Evolutionary conservation across 345 rosid species (phyloP).

Genomic region (Corchorus olitorius): DNA sequence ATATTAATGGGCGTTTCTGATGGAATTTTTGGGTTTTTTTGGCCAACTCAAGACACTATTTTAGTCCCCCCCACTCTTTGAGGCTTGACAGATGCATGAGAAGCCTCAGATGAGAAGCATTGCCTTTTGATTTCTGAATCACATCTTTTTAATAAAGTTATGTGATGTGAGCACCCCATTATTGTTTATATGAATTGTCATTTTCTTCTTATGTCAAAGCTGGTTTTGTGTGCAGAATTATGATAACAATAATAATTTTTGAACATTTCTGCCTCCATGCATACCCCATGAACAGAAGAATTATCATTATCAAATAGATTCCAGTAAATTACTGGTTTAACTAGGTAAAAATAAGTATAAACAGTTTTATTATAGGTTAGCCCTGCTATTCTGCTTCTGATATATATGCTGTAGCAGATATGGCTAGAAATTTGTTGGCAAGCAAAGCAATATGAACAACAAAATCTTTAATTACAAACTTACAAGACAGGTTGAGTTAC

Average conservation of each 20-base stretch:
- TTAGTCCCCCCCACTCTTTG: conserved; percentile 8
- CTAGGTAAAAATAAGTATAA: not conserved
- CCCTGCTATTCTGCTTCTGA: not conserved
- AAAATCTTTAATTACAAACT: not conserved
- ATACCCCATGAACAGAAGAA: not conserved
- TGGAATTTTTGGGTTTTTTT: conserved; percentile 3
- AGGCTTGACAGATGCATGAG: not conserved
- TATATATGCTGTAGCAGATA: not conserved
- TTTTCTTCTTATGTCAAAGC: conserved; percentile 18
- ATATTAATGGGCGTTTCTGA: not conserved
- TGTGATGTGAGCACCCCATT: conserved; percentile 13
- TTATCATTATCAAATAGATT: not conserved
- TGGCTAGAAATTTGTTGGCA: not conserved
- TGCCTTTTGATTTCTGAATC: not conserved
- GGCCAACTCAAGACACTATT: conserved; percentile 5
- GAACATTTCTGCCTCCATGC: not conserved
- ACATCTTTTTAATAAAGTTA: not conserved
- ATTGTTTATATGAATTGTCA: conserved; percentile 8
- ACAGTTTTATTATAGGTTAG: not conserved
- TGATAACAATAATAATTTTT: not conserved
- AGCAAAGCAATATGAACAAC: not conserved
- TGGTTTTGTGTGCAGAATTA: conserved; percentile 1
- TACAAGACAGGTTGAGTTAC: not conserved
- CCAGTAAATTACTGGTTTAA: not conserved
- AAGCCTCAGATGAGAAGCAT: not conserved